Percentiles rank a stretch among this genome's conserved stretches.
Conservation (phyloP, 23 red algal genomes). For the Gracilaria gracilis region DNA sequence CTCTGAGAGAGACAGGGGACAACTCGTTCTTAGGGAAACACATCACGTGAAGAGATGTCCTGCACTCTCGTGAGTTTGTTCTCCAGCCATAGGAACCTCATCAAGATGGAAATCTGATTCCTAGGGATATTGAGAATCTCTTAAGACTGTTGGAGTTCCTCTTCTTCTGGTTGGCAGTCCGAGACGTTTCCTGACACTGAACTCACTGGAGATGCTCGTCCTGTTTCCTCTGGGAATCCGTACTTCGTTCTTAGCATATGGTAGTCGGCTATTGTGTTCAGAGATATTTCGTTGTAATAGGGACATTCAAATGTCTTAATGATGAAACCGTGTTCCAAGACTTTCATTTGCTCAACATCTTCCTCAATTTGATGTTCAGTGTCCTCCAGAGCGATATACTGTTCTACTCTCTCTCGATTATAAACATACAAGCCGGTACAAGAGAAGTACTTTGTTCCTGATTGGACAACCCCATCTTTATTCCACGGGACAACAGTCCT, state of each 20-base stretch:
- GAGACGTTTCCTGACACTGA: conserved; percentile 42
- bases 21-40: too few species aligned
- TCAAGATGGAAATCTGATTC: neutral
- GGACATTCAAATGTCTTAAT: conserved; percentile 60
- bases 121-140: neutral
- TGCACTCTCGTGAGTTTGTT: neutral
- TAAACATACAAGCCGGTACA: conserved; percentile 57
- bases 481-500: conserved; percentile 63
- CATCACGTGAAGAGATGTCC: neutral
- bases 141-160: neutral
- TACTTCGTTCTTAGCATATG: conserved; percentile 28
- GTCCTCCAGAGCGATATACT: conserved; percentile 57
- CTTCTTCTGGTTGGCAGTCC: neutral
- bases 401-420: conserved; percentile 38
- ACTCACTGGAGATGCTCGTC: conserved; percentile 43
- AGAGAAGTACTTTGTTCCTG: conserved; percentile 52
- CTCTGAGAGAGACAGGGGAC: too few species aligned
- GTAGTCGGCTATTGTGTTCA: conserved; percentile 57
- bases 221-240: conserved; percentile 2
- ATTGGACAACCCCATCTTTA: conserved; percentile 39
- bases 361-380: conserved; percentile 65
- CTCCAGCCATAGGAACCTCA: neutral
- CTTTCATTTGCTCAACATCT: conserved; percentile 64
- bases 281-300: conserved; percentile 54
- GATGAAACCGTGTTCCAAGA: conserved; percentile 52